Evolutionary conservation across 139 green algal species (phyloP), one percentile per base, ranked within the genome.

Genomic region (Spirogloea muscicola): DNA sequence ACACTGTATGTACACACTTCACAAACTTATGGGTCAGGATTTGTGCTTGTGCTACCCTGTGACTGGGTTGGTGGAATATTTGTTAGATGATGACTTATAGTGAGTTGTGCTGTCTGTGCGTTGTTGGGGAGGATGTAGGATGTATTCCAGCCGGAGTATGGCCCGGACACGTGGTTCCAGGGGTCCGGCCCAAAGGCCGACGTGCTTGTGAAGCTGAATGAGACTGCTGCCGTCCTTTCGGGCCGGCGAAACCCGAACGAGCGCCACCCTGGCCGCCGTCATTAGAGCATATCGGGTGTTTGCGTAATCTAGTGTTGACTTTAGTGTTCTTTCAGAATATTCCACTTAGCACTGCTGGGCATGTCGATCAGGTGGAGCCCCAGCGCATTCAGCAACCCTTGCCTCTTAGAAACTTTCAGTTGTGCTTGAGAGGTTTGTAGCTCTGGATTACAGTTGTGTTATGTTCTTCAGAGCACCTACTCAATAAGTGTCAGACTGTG

Each of bases 321-420:
- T 65, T 65, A 65, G 31, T 16, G n/a, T n/a, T n/a, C n/a, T n/a
- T n/a, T n/a, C n/a, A n/a, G n/a, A n/a, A n/a, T n/a, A n/a, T n/a
- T n/a, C n/a, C n/a, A n/a, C n/a, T n/a, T 65, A 65, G 57, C 46
- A 55, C 46, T 21, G 21, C 46, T 65, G 57, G 10, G 57, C 57
- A 57, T 10, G 16, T 10, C 31, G 13, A 10, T 10, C 57, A 42
- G 29, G 57, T 65, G 10, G 13, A 57, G 13, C 13, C 13, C 57
- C 29, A 42, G 10, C 13, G 10, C 57, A 65, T 65, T 42, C 29
- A 65, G 31, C 10, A 42, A 65, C 10, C 57, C 13, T 65, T 21
- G 46, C 21, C 21, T 31, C 46, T 55, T 21, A 55, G 21, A 55
- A 31, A 55, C 21, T 55, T 55, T 55, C 21, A 55, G 46, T 55